These are phyloP conservation scores for Phytophthora fragariae DNA, from an alignment of 352 stramenopile genomes.

Conservation along the genomic window DNA sequence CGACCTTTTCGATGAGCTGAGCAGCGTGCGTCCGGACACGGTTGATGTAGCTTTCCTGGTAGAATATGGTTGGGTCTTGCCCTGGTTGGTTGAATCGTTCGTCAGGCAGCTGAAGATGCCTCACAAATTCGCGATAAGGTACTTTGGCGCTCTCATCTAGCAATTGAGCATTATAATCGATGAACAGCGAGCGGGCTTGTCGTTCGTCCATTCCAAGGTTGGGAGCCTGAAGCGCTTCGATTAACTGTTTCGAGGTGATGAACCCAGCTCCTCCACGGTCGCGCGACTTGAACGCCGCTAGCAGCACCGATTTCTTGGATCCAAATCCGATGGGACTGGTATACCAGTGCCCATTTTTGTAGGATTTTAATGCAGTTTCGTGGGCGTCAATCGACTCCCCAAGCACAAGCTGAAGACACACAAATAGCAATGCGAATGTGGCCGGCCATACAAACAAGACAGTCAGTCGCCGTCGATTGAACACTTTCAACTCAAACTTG, in stretches of 20 bases:
- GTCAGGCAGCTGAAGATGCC: slow-evolving; percentile 39
- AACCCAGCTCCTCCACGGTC: slow-evolving; percentile 48
- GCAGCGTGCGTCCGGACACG: slow-evolving; percentile 52
- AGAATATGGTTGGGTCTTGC: slow-evolving; percentile 49
- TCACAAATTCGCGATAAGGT: slow-evolving; percentile 56
- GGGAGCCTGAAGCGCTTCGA: slow-evolving; percentile 40
- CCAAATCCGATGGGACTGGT: slow-evolving; percentile 53
- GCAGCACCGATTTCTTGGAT: slow-evolving; percentile 57
- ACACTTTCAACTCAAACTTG: slow-evolving; percentile 16
- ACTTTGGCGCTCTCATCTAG: slow-evolving; percentile 36
- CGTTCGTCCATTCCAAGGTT: slow-evolving; percentile 51
- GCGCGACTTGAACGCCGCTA: slow-evolving; percentile 49
- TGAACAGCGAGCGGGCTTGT: slow-evolving; percentile 44
- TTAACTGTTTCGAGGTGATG: slow-evolving; percentile 41
- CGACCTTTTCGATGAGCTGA: slow-evolving; percentile 39
- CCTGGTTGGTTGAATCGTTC: slow-evolving; percentile 11
- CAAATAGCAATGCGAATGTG: background rate
- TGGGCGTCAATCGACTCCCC: slow-evolving; percentile 25
- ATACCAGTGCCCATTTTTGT: slow-evolving; percentile 72
- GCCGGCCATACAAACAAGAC: background rate
- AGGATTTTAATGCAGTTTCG: slow-evolving; percentile 53
- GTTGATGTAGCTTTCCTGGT: slow-evolving; percentile 60
- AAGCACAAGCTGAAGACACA: slow-evolving; percentile 18
- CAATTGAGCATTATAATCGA: slow-evolving; percentile 37
- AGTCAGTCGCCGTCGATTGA: background rate